Percentiles rank a stretch among this genome's conserved stretches.
phyloP scores from a whole-genome alignment of 2,329 filamentous ascomycete species.

The Pochonia chlamydosporia region DNA sequence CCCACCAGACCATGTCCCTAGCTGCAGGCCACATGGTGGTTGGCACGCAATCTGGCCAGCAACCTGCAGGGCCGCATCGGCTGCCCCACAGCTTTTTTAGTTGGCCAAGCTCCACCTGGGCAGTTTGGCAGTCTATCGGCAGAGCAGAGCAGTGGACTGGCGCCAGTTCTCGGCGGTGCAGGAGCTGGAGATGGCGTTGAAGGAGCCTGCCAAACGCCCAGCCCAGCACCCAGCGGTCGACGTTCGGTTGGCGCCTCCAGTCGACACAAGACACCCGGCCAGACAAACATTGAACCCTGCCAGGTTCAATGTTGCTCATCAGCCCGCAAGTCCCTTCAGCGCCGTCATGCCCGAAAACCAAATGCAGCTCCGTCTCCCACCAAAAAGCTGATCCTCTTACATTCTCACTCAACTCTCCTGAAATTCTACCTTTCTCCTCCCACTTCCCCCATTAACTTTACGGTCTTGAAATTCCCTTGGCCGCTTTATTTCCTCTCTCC shows the following conservation, averaged over 20 bases:
- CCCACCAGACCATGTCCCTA: conserved; percentile 3
- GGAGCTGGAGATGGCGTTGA: too few relatives aligned
- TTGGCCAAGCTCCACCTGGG: background rate
- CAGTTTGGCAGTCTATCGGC: too few relatives aligned
- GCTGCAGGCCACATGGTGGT: conserved; percentile 1
- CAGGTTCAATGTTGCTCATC: too few relatives aligned
- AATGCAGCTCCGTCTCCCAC: conserved; percentile 1
- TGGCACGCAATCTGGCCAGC: background rate
- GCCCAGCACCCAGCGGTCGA: too few relatives aligned
- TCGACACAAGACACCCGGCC: too few relatives aligned
- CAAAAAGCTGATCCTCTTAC: conserved; percentile 3
- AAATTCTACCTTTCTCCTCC: background rate
- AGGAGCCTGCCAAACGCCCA: too few relatives aligned
- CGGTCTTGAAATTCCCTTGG: background rate
- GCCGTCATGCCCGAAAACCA: too few relatives aligned
- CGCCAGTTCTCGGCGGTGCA: too few relatives aligned
- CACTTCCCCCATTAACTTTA: background rate
- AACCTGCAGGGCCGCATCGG: background rate
- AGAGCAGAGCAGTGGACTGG: too few relatives aligned
- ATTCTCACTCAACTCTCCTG: background rate
- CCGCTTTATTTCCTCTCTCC: background rate
- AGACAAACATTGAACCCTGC: too few relatives aligned
- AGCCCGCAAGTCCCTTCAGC: too few relatives aligned
- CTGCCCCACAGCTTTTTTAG: background rate
- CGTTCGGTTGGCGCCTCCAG: too few relatives aligned